Evolutionary conservation across 2,329 filamentous ascomycete genomes (phyloP), one percentile per base, ranked within the genome.

Genomic region (Verticillium dahliae): DNA sequence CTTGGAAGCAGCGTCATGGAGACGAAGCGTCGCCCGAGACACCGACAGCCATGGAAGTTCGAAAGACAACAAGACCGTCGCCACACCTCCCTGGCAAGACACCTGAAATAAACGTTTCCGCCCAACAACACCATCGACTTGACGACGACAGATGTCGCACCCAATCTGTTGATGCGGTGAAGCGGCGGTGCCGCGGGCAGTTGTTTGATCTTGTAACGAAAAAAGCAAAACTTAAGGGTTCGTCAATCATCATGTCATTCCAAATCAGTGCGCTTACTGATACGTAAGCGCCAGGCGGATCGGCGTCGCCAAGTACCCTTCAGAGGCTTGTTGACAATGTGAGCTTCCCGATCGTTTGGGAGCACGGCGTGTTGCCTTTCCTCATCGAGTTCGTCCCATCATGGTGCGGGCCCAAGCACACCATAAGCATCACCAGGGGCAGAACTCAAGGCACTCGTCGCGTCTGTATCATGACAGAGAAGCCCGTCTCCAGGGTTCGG

Each of bases 321-420:
- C 70, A 69, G 3, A 70, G 66, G 14, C 65, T 70, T 13, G 56
- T 73, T 50, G 76, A 78, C 37, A 67, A 68, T 1, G 70, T 73
- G 0, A 74, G 67, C 60, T 80, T 80, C 60, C 72, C 77, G 0
- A 60, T 79, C 0, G 63, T 78, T 4, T 80, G 77, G 69, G 78
- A 80, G 58, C 77, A 80, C 52, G 70, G 72, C 10, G 69, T 80
- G 2, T 73, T 80, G 1, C 78, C 78, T 3, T 80, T 80, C 61
- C 69, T 80, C 0, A 65, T 72, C 57, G 74, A 77, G 54, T 74
- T 78, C 59, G 65, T 80, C 35, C 76, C 76, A 2, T 72, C 72
- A 38, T 79, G 76, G 76, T 72, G 76, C 55, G 75, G 76, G 0
- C 70, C 74, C 0, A 71, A 72, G 6, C 75, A 80, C 59, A 70